Conservation (phyloP, 2,329 filamentous ascomycete genomes). For the Stagonosporopsis chrysanthemi region DNA sequence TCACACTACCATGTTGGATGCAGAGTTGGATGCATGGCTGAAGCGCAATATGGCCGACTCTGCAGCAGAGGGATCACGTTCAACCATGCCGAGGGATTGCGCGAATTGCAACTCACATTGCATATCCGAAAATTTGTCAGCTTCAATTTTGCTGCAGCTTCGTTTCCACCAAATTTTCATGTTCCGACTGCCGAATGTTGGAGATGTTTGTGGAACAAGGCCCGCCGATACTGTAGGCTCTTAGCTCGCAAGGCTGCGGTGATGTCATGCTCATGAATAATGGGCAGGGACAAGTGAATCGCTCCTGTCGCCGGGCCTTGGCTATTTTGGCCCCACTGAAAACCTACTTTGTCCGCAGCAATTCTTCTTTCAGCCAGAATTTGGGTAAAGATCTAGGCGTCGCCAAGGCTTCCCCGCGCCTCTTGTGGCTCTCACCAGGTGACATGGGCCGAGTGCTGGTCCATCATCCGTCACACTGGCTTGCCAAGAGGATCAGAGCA, state of each 20-base stretch:
- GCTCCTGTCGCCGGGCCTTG: neutral
- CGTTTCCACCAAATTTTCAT: neutral
- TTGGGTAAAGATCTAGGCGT: conserved; percentile 3
- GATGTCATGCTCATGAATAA: conserved; percentile 4
- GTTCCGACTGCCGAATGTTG: neutral
- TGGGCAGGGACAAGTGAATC: neutral
- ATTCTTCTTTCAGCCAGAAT: conserved; percentile 1
- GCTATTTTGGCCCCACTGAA: neutral
- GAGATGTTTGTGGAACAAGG: neutral
- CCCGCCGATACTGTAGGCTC: neutral
- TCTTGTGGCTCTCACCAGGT: conserved; percentile 9
- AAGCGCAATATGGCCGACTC: no score
- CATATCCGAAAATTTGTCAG: neutral
- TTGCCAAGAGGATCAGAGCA: conserved; percentile 18
- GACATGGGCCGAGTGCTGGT: conserved; percentile 13
- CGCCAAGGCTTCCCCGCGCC: conserved; percentile 16
- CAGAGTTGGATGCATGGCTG: no score
- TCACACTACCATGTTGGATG: no score
- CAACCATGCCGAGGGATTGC: no score
- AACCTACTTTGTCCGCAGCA: neutral
- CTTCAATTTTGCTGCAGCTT: neutral
- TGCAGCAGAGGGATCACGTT: no score
- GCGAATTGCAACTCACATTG: no score
- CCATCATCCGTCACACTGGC: neutral
- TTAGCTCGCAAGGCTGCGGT: conserved; percentile 6